phyloP scores from a whole-genome alignment of 192 early-diverging fungal genomes.

The Mortierella antarctica region DNA sequence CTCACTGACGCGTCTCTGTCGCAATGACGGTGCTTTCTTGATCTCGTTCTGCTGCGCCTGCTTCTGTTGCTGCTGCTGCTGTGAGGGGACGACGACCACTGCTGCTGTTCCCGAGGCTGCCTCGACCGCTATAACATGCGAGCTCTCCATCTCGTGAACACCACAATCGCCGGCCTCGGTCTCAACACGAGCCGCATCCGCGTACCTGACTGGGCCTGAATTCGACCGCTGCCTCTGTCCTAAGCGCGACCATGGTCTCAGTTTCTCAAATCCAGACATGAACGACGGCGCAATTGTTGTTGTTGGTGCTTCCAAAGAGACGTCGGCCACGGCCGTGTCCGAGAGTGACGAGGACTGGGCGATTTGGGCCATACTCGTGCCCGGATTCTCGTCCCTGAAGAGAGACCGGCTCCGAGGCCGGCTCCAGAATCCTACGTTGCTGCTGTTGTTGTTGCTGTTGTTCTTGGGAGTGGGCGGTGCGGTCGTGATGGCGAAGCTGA shows the following conservation, averaged over 20 bases:
- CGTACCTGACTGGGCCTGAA: slow-evolving; percentile 37
- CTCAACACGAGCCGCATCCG: background rate
- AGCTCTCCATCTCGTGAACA: background rate
- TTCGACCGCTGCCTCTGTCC: slow-evolving; percentile 32
- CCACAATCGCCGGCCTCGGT: too few species aligned
- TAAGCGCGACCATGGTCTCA: slow-evolving; percentile 14
- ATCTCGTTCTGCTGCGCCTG: background rate
- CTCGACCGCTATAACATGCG: background rate
- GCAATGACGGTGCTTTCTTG: background rate
- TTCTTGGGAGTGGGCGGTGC: background rate
- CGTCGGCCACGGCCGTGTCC: background rate
- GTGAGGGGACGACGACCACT: background rate
- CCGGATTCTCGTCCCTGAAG: background rate
- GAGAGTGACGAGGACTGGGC: background rate
- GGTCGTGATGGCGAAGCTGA: slow-evolving; percentile 18
- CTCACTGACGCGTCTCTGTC: slow-evolving; percentile 26
- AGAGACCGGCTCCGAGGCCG: slow-evolving; percentile 23
- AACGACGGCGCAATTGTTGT: background rate
- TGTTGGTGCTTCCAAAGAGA: background rate
- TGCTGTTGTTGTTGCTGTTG: background rate
- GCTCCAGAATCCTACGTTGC: background rate
- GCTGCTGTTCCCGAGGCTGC: background rate
- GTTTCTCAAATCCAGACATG: slow-evolving; percentile 8
- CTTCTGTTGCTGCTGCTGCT: too few species aligned
- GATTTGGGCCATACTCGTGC: too few species aligned